Conservation (phyloP, 441 rosid species). For the Erodium chrysanthum region DNA sequence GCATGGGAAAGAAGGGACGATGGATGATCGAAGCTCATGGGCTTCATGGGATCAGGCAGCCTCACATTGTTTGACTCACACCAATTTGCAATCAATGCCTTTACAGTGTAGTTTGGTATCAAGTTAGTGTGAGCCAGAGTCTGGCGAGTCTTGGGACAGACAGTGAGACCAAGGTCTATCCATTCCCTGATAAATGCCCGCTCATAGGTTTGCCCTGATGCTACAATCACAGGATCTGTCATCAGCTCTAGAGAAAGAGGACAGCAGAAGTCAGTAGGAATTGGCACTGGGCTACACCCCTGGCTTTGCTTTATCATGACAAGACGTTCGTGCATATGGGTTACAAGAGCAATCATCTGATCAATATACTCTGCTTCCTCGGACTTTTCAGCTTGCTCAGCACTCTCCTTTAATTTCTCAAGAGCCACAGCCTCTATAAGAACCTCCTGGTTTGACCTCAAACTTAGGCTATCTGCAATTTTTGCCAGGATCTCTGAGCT, state of each 20-base stretch:
- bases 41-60: conserved; percentile 58
- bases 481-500: conserved; percentile 49
- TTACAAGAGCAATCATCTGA: conserved; percentile 51
- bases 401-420: conserved; percentile 64
- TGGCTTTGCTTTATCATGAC: conserved; percentile 49
- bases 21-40: conserved; percentile 41
- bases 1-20: conserved; percentile 42
- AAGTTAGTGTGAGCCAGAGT: conserved; percentile 55
- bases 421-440: conserved; percentile 85
- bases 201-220: conserved; percentile 91
- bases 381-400: conserved; percentile 55
- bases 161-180: conserved; percentile 77
- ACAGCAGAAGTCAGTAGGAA: conserved; percentile 80
- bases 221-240: conserved; percentile 91
- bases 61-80: conserved; percentile 68
- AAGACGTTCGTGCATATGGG: conserved; percentile 60
- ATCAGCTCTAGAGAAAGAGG: conserved; percentile 89
- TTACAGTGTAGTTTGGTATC: conserved; percentile 79
- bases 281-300: conserved; percentile 45
- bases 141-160: conserved; percentile 86
- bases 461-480: conserved; percentile 52
- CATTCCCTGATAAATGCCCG: conserved; percentile 71
- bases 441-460: conserved; percentile 80
- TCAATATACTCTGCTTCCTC: conserved; percentile 53
- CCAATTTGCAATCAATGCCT: conserved; percentile 86